Base-by-base conservation (phyloP, 2,329 filamentous ascomycete genomes). In the Botrytis deweyae region DNA sequence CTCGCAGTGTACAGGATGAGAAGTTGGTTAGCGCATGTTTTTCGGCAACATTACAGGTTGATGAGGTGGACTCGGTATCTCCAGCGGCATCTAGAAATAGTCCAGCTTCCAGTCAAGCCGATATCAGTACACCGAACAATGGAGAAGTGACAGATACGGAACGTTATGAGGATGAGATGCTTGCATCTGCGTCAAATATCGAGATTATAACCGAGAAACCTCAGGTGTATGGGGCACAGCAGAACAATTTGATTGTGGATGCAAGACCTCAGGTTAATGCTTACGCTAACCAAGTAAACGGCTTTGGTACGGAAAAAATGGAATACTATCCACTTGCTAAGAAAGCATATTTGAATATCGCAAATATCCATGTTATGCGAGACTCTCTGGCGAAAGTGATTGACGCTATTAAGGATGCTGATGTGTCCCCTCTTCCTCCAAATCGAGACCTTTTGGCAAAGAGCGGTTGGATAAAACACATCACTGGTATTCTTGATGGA, bases 311-410 rank as follows among this genome's bases (percentile, higher is more conserved):
- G 0, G 96, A 99, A 83, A 97, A 98, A 80, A 98, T 98, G 93
- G 93, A 97, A 77, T 92, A 97, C 83, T 99, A 99, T 84, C 93
- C 92, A 75, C 95, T 95, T 79, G 94, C 94, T 25, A 92, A 91
- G 74, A 97, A 98, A 83, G 92, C 92, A 44, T 99, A 97, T 81
- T 88, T 99, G 73, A 96, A 93, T 76, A 99, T 99, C 80, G 95
- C 97, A 82, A 99, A 99, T 81, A 98, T 99, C 75, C 96, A 99
- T 80, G 94, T 98, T 76, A 99, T 99, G 96, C 89, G 96, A 73
- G 92, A 92, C 75, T 98, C 95, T 2, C 86, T 99, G 49, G 91
- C 92, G 78, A 95, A 92, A 78, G 92, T 99, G 33, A 87, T 98
- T 71, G 95, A 97, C 76, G 92, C 94, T 4, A 85, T 99, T 80